phyloP scores from a whole-genome alignment of 2,329 filamentous ascomycete genomes.

The Colletotrichum sp. region DNA sequence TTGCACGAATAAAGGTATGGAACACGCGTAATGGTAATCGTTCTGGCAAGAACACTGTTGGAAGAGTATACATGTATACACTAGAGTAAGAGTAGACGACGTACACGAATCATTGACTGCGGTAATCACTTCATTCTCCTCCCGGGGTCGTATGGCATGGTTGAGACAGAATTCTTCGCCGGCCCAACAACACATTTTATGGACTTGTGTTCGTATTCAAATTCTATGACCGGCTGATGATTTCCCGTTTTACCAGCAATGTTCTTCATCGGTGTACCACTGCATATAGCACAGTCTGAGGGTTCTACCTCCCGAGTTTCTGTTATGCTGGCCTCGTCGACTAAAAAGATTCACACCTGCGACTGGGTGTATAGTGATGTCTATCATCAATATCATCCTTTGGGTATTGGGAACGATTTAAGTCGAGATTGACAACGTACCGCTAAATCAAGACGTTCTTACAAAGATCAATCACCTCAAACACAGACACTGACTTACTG shows the following conservation, averaged over 20 bases:
- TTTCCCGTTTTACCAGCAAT: too few relatives aligned
- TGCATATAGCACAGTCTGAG: too few relatives aligned
- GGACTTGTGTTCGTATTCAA: rapidly evolving
- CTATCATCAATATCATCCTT: neutral
- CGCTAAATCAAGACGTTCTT: neutral
- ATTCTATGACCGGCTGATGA: too few relatives aligned
- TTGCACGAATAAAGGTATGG: neutral
- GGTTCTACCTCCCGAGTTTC: too few relatives aligned
- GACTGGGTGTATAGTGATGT: neutral
- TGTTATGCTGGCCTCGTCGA: too few relatives aligned
- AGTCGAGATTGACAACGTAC: neutral
- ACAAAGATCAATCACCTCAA: neutral
- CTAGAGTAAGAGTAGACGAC: neutral
- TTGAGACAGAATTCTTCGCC: neutral
- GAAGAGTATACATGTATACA: neutral
- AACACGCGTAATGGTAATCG: neutral
- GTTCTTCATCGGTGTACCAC: too few relatives aligned
- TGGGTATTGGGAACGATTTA: neutral
- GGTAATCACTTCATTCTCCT: neutral
- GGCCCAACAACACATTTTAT: too few relatives aligned
- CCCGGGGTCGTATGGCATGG: neutral
- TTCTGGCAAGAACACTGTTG: neutral
- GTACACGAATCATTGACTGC: neutral
- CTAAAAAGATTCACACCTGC: too few relatives aligned
- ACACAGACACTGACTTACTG: neutral